A percentile compares a stretch with the other conserved stretches of the same genome.
phyloP scores from a whole-genome alignment of 768 basidiomycete species.

The Termitomyces titanicus region DNA sequence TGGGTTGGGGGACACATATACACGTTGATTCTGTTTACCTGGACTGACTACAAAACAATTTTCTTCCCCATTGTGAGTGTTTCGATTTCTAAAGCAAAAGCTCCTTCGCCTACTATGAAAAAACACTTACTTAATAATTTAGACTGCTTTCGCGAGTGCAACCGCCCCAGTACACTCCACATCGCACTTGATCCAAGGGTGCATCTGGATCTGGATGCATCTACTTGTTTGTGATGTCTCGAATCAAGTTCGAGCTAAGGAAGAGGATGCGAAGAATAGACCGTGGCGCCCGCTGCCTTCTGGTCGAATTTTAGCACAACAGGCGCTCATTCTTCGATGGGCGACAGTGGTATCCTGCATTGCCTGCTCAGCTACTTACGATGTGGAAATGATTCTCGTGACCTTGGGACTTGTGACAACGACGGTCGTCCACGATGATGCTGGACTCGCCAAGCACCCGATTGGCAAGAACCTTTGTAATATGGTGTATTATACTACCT shows the following conservation, averaged over 20 bases:
- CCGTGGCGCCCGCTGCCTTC: slow-evolving; percentile 36
- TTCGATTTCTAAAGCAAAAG: neutral
- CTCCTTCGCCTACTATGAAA: too few relatives aligned
- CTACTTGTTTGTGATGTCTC: slow-evolving; percentile 34
- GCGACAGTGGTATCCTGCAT: slow-evolving; percentile 24
- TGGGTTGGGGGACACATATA: neutral
- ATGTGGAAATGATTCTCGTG: slow-evolving; percentile 9
- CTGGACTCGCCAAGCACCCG: slow-evolving; percentile 20
- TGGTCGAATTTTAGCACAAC: slow-evolving; percentile 21
- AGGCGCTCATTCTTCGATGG: slow-evolving; percentile 28
- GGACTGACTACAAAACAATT: slow-evolving; percentile 30
- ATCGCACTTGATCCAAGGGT: slow-evolving; percentile 18
- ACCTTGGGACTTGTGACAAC: slow-evolving; percentile 20
- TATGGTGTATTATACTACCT: slow-evolving; percentile 26
- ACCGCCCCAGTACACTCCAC: slow-evolving; percentile 26
- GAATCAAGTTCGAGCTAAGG: slow-evolving; percentile 30
- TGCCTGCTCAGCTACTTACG: slow-evolving; percentile 16
- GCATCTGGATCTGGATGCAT: slow-evolving; percentile 44
- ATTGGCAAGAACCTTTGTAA: slow-evolving; percentile 28
- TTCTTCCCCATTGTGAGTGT: slow-evolving; percentile 29
- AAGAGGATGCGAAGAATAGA: slow-evolving; percentile 43
- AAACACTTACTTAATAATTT: too few relatives aligned
- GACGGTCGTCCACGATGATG: slow-evolving; percentile 27
- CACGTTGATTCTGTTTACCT: slow-evolving; percentile 24
- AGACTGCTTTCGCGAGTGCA: slow-evolving; percentile 31